A percentile compares a stretch with the other conserved stretches of the same genome.
These are phyloP conservation scores for Stephanodiscus minutulus DNA, from an alignment of 108 stramenopile species.

Conservation along the genomic window DNA sequence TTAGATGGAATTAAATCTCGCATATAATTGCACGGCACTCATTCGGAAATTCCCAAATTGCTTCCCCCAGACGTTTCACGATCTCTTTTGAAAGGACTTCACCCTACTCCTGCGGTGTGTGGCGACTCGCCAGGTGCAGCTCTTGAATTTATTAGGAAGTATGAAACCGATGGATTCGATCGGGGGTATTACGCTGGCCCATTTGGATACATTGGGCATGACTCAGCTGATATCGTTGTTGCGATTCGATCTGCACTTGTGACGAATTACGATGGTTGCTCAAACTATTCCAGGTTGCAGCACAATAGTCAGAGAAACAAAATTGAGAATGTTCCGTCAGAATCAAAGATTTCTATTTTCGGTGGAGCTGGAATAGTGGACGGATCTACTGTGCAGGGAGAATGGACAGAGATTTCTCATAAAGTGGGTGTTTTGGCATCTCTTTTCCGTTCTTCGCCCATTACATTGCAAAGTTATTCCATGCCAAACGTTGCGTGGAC, in stretches of 20 bases:
- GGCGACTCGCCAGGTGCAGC: slow-evolving; percentile 61
- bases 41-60: not conserved
- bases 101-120: slow-evolving; percentile 88
- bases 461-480: slow-evolving; percentile 65
- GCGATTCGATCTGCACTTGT: slow-evolving; percentile 73
- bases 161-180: slow-evolving; percentile 65
- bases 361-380: slow-evolving; percentile 86
- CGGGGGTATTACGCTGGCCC: slow-evolving; percentile 86
- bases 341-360: slow-evolving; percentile 61
- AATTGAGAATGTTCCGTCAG: not conserved
- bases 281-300: not conserved
- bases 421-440: slow-evolving; percentile 81
- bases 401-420: slow-evolving; percentile 84
- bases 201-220: slow-evolving; percentile 71
- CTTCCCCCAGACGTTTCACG: slow-evolving; percentile 37
- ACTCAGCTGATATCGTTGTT: slow-evolving; percentile 75
- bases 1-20: not conserved
- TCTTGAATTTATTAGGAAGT: slow-evolving; percentile 65
- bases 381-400: slow-evolving; percentile 79
- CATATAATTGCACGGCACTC: slow-evolving; percentile 5
- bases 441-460: slow-evolving; percentile 76
- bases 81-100: slow-evolving; percentile 60
- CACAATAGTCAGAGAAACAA: slow-evolving; percentile 2
- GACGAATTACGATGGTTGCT: slow-evolving; percentile 26
- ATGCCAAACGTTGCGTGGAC: slow-evolving; percentile 90